Evolutionary conservation across 2,329 filamentous ascomycete genomes (phyloP), one percentile per base, ranked within the genome.

Genomic region (Shiraia bambusicola): DNA sequence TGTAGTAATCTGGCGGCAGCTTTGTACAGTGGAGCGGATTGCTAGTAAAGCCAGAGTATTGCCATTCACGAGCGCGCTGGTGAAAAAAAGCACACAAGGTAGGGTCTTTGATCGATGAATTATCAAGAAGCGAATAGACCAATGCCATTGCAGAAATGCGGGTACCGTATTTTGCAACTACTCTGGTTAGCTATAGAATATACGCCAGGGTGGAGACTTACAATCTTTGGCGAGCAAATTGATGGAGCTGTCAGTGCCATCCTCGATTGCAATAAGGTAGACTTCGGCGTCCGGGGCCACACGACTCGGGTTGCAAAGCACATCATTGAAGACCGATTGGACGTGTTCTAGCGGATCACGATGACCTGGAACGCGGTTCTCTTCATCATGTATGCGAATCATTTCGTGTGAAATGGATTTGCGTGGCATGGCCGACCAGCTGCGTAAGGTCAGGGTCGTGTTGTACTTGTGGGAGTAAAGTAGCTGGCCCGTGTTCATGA

Each of bases 401-500:
- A 77, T 75, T 3, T 70, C 63, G 47, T 87, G 81, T 9, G 84
- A 82, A 2, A 64, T 49, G 34, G 81, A 86, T 42, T 76, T 73
- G 54, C 84, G 77, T 1, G 84, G 83, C 31, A 85, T 69, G 2
- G 74, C 75, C 6, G 73, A 61, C 74, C 84, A 86, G 3, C 76
- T 77, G 0, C 63, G 60, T 1, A 76, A 63, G 1, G 80, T 86
- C 47, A 95, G 73, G 0, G 82, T 75, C 34, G 78, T 76, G 37
- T 76, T 69, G 1, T 76, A 76, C 37, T 79, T 76, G 28, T 86
- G 81, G 65, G 86, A 88, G 83, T 88, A 96, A 56, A 84, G 74
- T 13, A 87, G 72, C 69, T 94, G 83, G 4, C 88, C 88, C 3
- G 82, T 75, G 62, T 95, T 96, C 32, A 88, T 80, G 17, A 95